Evolutionary conservation across 2,329 filamentous ascomycete species (phyloP), one percentile per base, ranked within the genome.

Genomic region (Huntiella abstrusa): DNA sequence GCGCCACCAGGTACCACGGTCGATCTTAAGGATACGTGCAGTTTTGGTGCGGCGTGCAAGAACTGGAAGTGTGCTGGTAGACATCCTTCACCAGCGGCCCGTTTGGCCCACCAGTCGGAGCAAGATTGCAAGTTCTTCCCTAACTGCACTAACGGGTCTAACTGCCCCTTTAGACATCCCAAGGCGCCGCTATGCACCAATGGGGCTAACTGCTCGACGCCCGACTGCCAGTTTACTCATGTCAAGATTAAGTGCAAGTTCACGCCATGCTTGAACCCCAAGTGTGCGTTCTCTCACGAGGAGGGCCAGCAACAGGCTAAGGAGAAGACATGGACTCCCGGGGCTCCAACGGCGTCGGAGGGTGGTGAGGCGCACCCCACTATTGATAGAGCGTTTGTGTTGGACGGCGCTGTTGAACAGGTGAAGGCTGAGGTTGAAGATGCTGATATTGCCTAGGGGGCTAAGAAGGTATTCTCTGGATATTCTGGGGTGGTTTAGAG

Each of bases 31-130:
- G 85, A 93, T 56, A 69, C 72, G 13, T 98, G 91, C 65, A 73
- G 73, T 13, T 96, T 83, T 55, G 88, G 86, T 15, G 85, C 77
- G 2, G 86, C 86, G 6, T 98, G 91, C 75, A 93, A 91, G 65
- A 98, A 96, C 68, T 73, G 76, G 56, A 96, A 96, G 65, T 98
- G 91, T 58, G 83, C 82, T 6, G 87, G 74, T 28, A 83, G 85
- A 49, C 91, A 98, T 61, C 91, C 91, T 2, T 95, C 87, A 5
- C 91, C 91, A 1, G 86, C 88, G 4, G 73, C 82, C 54, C 83
- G 77, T 59, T 65, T 74, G 44, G 77, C 79, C 19, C 83, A 88
- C 59, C 82, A 93, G 63, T 72, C 77, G 49, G 82, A 91, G 60
- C 77, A 83, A 60, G 80, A 92, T 56, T 94, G 87, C 73, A 84